These are phyloP conservation scores for Plasmopara halstedii DNA, from an alignment of 352 stramenopile species.

Conservation along the genomic window DNA sequence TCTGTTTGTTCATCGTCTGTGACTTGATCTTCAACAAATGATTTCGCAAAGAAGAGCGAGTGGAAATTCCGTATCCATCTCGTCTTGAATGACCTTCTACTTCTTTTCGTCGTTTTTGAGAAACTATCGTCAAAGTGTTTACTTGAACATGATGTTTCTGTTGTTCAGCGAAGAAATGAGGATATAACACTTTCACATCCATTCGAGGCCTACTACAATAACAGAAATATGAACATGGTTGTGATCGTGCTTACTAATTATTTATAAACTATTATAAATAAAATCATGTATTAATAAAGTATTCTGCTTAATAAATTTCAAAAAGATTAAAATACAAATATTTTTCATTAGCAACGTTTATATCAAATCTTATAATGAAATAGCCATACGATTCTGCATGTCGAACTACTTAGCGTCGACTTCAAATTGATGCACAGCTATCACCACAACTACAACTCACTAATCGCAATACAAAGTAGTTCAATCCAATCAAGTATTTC, in stretches of 20 bases:
- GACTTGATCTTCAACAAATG: constrained; percentile 3
- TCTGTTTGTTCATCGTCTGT: background rate
- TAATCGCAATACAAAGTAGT: background rate
- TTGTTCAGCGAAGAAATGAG: constrained; percentile 49
- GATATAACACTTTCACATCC: constrained; percentile 35
- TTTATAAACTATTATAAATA: too few relatives aligned
- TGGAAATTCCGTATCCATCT: background rate
- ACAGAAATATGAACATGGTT: too few relatives aligned
- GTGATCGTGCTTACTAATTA: too few relatives aligned
- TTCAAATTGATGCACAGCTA: too few relatives aligned
- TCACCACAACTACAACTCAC: constrained; percentile 9
- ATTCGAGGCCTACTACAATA: constrained; percentile 10
- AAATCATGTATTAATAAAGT: too few relatives aligned
- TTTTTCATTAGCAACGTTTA: too few relatives aligned
- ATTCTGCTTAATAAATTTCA: too few relatives aligned
- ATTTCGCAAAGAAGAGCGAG: constrained; percentile 5
- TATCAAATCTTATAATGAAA: too few relatives aligned
- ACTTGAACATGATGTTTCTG: constrained; percentile 29
- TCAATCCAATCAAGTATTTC: background rate
- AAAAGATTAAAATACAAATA: too few relatives aligned
- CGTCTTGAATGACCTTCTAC: constrained; percentile 6
- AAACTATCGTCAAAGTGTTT: constrained; percentile 15
- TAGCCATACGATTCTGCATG: too few relatives aligned
- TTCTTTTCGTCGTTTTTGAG: constrained; percentile 10
- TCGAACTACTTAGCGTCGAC: too few relatives aligned